These are phyloP conservation scores for Entomortierella beljakovae DNA, from an alignment of 192 early-diverging fungal genomes.

Conservation along the genomic window DNA sequence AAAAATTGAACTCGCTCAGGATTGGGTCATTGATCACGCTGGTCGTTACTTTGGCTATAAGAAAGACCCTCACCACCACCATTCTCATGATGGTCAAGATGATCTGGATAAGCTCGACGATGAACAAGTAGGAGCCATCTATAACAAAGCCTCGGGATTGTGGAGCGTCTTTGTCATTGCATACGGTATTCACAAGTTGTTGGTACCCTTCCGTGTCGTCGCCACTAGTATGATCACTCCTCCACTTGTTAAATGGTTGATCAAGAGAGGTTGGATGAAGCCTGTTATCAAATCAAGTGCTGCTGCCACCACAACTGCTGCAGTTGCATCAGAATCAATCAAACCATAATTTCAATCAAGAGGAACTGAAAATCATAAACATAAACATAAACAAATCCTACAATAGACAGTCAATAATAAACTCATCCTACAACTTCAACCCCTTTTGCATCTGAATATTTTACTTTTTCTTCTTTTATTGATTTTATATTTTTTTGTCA, in stretches of 20 bases:
- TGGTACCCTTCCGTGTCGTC: constrained; percentile 65
- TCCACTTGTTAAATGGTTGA: constrained; percentile 57
- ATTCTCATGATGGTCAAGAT: neutral
- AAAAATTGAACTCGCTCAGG: constrained; percentile 56
- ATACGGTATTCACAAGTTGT: constrained; percentile 71
- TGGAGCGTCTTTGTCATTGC: constrained; percentile 66
- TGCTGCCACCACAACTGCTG: neutral
- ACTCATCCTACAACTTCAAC: too few species aligned
- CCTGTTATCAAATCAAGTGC: constrained; percentile 23
- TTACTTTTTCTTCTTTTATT: too few species aligned
- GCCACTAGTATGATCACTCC: constrained; percentile 67
- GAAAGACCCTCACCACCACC: constrained; percentile 9
- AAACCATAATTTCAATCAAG: constrained; percentile 8
- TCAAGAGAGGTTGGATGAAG: constrained; percentile 61
- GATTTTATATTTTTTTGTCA: too few species aligned
- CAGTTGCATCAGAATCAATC: neutral
- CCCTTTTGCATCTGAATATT: too few species aligned
- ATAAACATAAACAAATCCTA: neutral
- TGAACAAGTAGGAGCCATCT: constrained; percentile 27
- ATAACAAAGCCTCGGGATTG: constrained; percentile 56
- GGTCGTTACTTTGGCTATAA: constrained; percentile 42
- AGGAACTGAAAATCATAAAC: neutral
- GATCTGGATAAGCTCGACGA: constrained; percentile 27
- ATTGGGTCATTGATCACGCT: constrained; percentile 54
- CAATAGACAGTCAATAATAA: too few species aligned